phyloP scores from a whole-genome alignment of 2,329 filamentous ascomycete species.

The Neobulgaria alba region DNA sequence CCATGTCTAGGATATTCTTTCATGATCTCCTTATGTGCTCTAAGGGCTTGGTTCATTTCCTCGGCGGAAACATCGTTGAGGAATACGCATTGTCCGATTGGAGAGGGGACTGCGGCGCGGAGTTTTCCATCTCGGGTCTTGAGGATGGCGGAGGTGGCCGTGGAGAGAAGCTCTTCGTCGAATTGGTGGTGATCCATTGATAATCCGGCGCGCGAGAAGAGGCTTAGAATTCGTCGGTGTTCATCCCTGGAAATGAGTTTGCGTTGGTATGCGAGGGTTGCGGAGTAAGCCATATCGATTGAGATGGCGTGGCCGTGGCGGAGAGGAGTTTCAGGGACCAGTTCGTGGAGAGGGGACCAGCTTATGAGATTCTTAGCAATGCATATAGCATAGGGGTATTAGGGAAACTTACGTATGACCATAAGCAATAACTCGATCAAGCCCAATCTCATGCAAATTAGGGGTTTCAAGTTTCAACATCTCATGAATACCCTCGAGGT shows the following conservation, averaged over 20 bases:
- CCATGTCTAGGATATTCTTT: slow-evolving; percentile 54
- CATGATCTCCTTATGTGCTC: slow-evolving; percentile 55
- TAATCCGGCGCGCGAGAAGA: slow-evolving; percentile 62
- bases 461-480: slow-evolving; percentile 68
- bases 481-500: slow-evolving; percentile 59
- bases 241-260: slow-evolving; percentile 52
- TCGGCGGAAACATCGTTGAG: slow-evolving; percentile 56
- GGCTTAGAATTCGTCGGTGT: slow-evolving; percentile 51
- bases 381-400: too few species aligned
- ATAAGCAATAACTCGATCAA: slow-evolving; percentile 66
- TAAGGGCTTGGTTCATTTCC: slow-evolving; percentile 53
- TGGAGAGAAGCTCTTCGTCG: slow-evolving; percentile 54
- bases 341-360: slow-evolving; percentile 65
- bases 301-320: slow-evolving; percentile 68
- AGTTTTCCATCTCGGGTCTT: slow-evolving; percentile 63
- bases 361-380: too few species aligned
- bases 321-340: slow-evolving; percentile 58
- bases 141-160: slow-evolving; percentile 59
- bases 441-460: slow-evolving; percentile 63
- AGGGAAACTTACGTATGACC: slow-evolving; percentile 47
- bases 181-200: slow-evolving; percentile 65
- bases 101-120: slow-evolving; percentile 59
- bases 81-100: slow-evolving; percentile 58
- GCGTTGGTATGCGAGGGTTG: slow-evolving; percentile 56
- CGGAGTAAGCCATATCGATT: slow-evolving; percentile 69